Conservation (phyloP, 139 green algal species). For the Chlorella sp. region DNA sequence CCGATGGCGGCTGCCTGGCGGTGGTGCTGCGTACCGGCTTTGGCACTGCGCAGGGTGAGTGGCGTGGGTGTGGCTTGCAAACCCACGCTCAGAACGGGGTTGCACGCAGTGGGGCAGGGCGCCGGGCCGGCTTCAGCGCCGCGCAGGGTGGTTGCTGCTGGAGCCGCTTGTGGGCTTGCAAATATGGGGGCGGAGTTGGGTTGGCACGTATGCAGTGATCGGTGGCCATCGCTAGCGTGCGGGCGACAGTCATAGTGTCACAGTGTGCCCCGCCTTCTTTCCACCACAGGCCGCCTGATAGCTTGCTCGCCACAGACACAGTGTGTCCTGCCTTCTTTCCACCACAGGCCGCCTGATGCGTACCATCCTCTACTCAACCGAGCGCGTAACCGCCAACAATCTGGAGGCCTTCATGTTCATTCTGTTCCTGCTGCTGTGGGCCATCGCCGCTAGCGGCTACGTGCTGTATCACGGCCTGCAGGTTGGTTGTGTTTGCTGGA, state of each 20-base stretch:
- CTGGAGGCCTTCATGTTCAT: constrained; percentile 97
- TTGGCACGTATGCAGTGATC: too few relatives aligned
- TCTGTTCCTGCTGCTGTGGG: constrained; percentile 97
- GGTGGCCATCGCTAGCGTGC: too few relatives aligned
- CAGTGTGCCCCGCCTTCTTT: neutral
- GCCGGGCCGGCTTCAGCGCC: too few relatives aligned
- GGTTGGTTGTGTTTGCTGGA: constrained; percentile 32
- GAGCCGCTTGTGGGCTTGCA: too few relatives aligned
- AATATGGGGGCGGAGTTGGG: too few relatives aligned
- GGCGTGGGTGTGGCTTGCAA: neutral
- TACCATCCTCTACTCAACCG: constrained; percentile 96
- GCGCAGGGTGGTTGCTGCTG: too few relatives aligned
- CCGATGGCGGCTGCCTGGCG: constrained; percentile 91
- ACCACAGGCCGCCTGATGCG: constrained; percentile 91
- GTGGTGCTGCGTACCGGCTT: constrained; percentile 97
- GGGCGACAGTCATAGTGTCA: too few relatives aligned
- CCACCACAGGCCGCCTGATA: constrained; percentile 84
- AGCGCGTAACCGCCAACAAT: constrained; percentile 95
- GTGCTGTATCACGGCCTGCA: constrained; percentile 85
- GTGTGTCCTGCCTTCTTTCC: neutral
- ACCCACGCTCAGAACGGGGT: too few relatives aligned
- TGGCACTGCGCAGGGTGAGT: constrained; percentile 87
- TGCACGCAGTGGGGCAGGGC: too few relatives aligned
- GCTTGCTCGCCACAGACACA: neutral
- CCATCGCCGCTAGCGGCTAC: constrained; percentile 86